Conservation (phyloP, 2,329 filamentous ascomycete species). For the Lecanosticta acicola region DNA sequence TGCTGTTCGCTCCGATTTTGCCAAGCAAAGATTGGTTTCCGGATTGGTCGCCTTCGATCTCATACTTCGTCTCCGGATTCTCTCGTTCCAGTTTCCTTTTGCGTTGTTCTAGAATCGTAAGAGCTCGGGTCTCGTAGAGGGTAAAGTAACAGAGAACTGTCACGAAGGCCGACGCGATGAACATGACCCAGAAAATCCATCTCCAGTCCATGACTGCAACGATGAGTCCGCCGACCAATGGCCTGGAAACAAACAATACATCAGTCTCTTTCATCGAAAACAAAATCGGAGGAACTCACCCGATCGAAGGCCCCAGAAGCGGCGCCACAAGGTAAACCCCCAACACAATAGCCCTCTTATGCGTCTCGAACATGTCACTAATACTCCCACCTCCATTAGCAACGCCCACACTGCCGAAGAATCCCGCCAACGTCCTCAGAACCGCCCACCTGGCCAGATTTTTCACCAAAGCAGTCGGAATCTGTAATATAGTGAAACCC, state of each 20-base stretch:
- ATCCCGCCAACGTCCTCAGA: slow-evolving; percentile 41
- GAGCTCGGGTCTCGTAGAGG: slow-evolving; percentile 39
- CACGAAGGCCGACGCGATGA: slow-evolving; percentile 35
- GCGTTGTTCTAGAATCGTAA: slow-evolving; percentile 33
- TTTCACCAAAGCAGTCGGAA: slow-evolving; percentile 42
- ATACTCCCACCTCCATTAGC: slow-evolving; percentile 48
- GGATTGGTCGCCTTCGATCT: slow-evolving; percentile 34
- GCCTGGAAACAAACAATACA: slow-evolving; percentile 8
- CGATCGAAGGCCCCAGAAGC: slow-evolving; percentile 35
- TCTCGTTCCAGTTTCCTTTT: slow-evolving; percentile 32
- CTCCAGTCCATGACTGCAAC: slow-evolving; percentile 41
- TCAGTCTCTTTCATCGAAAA: no score
- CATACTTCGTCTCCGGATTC: slow-evolving; percentile 34
- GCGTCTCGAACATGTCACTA: slow-evolving; percentile 45
- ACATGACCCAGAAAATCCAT: slow-evolving; percentile 43
- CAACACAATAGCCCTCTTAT: slow-evolving; percentile 41
- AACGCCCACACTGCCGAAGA: slow-evolving; percentile 47
- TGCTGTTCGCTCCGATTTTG: slow-evolving; percentile 35
- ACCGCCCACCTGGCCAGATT: slow-evolving; percentile 41
- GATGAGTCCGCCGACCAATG: slow-evolving; percentile 39
- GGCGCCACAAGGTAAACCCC: slow-evolving; percentile 41
- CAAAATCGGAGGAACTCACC: no score
- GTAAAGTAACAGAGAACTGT: slow-evolving; percentile 39
- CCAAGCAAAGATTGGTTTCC: slow-evolving; percentile 32
- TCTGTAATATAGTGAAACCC: slow-evolving; percentile 42